phyloP scores from a whole-genome alignment of 495 filamentous ascomycete species.

The Daldinia concentrica region DNA sequence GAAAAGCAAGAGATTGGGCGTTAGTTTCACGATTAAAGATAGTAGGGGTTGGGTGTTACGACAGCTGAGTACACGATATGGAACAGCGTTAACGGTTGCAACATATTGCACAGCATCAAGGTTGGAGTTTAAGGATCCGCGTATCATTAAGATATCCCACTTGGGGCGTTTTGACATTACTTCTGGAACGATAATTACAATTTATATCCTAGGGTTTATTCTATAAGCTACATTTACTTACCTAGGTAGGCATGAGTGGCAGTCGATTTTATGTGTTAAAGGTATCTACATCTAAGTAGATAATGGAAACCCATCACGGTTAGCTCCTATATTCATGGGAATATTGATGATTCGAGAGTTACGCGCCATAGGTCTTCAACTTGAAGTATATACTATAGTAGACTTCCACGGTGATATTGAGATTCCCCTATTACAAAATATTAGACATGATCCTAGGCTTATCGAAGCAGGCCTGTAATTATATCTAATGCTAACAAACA shows the following conservation, averaged over 20 bases:
- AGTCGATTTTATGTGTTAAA: not conserved
- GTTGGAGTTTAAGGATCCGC: slow-evolving; percentile 28
- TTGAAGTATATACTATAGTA: not conserved
- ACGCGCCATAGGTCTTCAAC: not conserved
- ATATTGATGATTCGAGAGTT: not conserved
- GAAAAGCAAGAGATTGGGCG: not conserved
- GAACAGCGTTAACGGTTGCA: not conserved
- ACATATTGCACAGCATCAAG: slow-evolving; percentile 14
- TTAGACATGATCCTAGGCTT: not conserved
- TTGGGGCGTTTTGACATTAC: slow-evolving; percentile 25
- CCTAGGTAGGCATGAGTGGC: not conserved
- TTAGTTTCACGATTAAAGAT: not conserved
- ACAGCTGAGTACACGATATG: slow-evolving; percentile 1
- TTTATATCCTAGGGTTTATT: slow-evolving; percentile 4
- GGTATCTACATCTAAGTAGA: too few species aligned
- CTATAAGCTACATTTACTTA: not conserved
- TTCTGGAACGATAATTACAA: slow-evolving; percentile 2
- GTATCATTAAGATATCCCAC: slow-evolving; percentile 24
- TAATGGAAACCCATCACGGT: not conserved
- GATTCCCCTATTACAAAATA: not conserved
- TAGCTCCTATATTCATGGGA: not conserved
- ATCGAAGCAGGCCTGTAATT: not conserved
- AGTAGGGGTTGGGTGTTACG: not conserved
- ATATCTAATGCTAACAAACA: not conserved
- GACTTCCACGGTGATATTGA: not conserved